Percentiles rank a stretch among this genome's conserved stretches.
Conservation (phyloP, 495 filamentous ascomycete species). For the Massariosphaeria phaeospora region DNA sequence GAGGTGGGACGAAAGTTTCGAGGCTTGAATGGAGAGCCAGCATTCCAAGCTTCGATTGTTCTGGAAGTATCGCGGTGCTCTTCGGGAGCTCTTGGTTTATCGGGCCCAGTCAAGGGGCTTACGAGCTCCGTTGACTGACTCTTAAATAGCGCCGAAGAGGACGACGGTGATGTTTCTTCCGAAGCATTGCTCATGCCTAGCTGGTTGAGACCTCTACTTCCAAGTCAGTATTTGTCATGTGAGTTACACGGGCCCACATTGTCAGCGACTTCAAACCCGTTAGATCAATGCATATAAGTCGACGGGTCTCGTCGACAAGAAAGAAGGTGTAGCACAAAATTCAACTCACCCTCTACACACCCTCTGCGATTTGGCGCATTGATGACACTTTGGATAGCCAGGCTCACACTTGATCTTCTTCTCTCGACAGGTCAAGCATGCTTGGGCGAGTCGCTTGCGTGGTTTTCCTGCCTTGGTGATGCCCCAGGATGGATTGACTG, state of each 20-base stretch:
- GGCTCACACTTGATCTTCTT: slow-evolving; percentile 98
- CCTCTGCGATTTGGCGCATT: slow-evolving; percentile 83
- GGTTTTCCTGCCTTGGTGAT: slow-evolving; percentile 90
- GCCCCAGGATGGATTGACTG: slow-evolving; percentile 87
- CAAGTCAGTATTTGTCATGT: slow-evolving; percentile 27
- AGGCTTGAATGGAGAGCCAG: slow-evolving; percentile 18
- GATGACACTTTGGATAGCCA: slow-evolving; percentile 75
- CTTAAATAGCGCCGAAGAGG: slow-evolving; percentile 26
- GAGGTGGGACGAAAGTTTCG: slow-evolving; percentile 21
- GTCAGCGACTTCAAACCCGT: slow-evolving; percentile 24
- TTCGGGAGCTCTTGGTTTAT: slow-evolving; percentile 20
- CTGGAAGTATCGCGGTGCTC: slow-evolving; percentile 25
- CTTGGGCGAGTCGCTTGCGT: slow-evolving; percentile 80
- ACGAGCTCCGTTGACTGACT: slow-evolving; percentile 26
- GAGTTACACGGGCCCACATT: slow-evolving; percentile 19
- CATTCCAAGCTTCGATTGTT: slow-evolving; percentile 24
- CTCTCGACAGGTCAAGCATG: slow-evolving; percentile 84
- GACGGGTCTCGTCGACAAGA: not conserved
- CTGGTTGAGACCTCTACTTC: slow-evolving; percentile 27
- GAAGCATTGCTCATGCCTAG: slow-evolving; percentile 25
- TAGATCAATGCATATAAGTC: slow-evolving; percentile 24
- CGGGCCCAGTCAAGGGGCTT: slow-evolving; percentile 25
- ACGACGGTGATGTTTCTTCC: slow-evolving; percentile 29
- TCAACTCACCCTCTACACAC: slow-evolving; percentile 77
- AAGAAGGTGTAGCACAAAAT: slow-evolving; percentile 11